phyloP scores from a whole-genome alignment of 1,284 basidiomycete species.

The Thelephora terrestris region DNA sequence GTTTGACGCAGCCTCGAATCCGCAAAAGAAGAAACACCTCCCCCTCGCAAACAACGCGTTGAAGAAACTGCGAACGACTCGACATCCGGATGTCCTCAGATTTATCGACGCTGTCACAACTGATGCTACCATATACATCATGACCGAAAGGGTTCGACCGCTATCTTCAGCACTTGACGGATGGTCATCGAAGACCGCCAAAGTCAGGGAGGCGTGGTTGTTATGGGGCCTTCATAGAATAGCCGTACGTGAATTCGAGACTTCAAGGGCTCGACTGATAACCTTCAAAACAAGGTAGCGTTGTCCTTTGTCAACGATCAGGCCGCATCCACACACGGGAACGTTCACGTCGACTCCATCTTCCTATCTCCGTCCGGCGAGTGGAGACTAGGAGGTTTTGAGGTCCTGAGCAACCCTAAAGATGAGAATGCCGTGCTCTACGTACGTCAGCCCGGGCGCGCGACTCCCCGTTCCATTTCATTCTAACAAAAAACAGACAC shows the following conservation, averaged over 20 bases:
- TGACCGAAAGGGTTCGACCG: constrained; percentile 87
- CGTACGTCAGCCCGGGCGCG: constrained; percentile 37
- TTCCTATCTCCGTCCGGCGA: constrained; percentile 90
- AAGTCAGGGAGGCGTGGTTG: constrained; percentile 79
- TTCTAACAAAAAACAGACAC: constrained; percentile 38
- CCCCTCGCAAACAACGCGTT: constrained; percentile 87
- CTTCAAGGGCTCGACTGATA: background rate
- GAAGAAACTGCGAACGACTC: constrained; percentile 81
- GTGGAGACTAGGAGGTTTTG: constrained; percentile 95
- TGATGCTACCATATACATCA: constrained; percentile 81
- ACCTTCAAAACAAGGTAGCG: constrained; percentile 51
- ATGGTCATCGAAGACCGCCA: constrained; percentile 52
- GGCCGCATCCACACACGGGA: constrained; percentile 82
- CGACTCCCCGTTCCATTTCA: constrained; percentile 9
- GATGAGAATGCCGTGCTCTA: constrained; percentile 73
- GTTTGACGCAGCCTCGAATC: constrained; percentile 61
- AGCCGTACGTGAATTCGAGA: constrained; percentile 49
- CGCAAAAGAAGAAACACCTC: constrained; percentile 45
- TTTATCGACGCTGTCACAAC: constrained; percentile 92
- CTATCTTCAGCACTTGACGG: constrained; percentile 56
- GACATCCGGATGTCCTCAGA: constrained; percentile 94
- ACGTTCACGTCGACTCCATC: constrained; percentile 68
- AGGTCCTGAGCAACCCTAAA: constrained; percentile 74
- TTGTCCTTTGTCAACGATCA: constrained; percentile 87
- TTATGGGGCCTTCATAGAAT: constrained; percentile 91